Conservation (phyloP, 2,329 filamentous ascomycete genomes). For the Fusarium pilosicola region DNA sequence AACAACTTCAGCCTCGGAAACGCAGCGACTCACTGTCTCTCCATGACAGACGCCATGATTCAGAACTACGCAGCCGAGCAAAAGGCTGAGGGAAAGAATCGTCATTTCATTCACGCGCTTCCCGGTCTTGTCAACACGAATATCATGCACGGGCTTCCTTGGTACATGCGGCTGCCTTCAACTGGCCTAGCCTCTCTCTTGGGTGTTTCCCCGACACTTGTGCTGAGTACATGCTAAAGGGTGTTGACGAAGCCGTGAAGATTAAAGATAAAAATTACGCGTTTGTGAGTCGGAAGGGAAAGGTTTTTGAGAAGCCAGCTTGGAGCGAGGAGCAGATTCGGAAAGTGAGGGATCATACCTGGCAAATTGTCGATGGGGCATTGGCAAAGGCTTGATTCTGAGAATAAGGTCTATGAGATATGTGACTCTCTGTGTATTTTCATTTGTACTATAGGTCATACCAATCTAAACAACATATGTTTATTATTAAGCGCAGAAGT, state of each 20-base stretch:
- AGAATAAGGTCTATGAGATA: too few species aligned
- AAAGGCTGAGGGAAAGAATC: neutral
- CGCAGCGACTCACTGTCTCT: constrained; percentile 50
- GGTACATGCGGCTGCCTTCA: constrained; percentile 38
- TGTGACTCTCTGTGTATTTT: neutral
- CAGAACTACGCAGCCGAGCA: constrained; percentile 47
- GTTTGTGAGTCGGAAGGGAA: constrained; percentile 46
- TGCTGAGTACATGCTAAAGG: constrained; percentile 43
- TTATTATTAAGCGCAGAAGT: neutral
- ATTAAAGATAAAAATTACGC: constrained; percentile 41
- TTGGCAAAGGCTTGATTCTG: neutral
- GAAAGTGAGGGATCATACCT: constrained; percentile 47
- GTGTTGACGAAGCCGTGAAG: constrained; percentile 17
- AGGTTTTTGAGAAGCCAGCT: constrained; percentile 37
- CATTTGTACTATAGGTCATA: neutral
- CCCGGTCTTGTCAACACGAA: constrained; percentile 53
- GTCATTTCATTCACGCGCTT: constrained; percentile 53
- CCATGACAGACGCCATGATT: constrained; percentile 54
- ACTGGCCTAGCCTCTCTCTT: constrained; percentile 33
- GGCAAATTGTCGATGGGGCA: constrained; percentile 43
- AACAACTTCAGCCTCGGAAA: constrained; percentile 46
- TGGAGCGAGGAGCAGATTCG: constrained; percentile 45
- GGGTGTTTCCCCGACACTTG: constrained; percentile 42
- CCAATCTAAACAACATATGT: neutral
- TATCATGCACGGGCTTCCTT: constrained; percentile 45